phyloP scores from a whole-genome alignment of 1,284 basidiomycete species.

The Moniliophthora roreri region DNA sequence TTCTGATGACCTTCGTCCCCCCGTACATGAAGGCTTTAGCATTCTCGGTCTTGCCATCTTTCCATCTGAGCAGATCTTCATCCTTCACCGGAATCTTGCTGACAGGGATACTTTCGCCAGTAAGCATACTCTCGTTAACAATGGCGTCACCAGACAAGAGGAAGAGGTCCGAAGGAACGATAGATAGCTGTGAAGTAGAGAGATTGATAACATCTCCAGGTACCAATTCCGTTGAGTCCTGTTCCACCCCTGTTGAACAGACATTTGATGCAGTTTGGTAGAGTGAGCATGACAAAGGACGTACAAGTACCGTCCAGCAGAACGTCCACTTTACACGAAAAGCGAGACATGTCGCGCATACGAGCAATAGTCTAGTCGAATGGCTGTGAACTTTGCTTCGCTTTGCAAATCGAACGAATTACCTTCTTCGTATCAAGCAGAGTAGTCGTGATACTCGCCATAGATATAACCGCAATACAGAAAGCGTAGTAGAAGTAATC shows the following conservation, averaged over 20 bases:
- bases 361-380: conserved; percentile 76
- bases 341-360: conserved; percentile 97
- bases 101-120: conserved; percentile 93
- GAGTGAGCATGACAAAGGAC: conserved; percentile 22
- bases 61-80: conserved; percentile 70
- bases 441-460: conserved; percentile 84
- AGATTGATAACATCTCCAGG: conserved; percentile 95
- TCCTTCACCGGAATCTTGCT: conserved; percentile 82
- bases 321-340: conserved; percentile 80
- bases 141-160: conserved; percentile 95
- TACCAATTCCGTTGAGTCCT: conserved; percentile 82
- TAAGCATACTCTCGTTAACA: conserved; percentile 98
- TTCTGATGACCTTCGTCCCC: conserved; percentile 91
- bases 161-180: conserved; percentile 91
- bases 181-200: conserved; percentile 70
- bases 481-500: conserved; percentile 98
- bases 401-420: conserved; percentile 1
- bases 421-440: conserved; percentile 93
- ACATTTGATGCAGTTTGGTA: conserved; percentile 6
- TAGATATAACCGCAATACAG: conserved; percentile 93
- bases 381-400: not conserved
- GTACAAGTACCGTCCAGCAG: conserved; percentile 76
- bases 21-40: conserved; percentile 89
- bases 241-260: conserved; percentile 62
- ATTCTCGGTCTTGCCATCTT: conserved; percentile 72